A percentile compares a stretch with the other conserved stretches of the same genome.
phyloP scores from a whole-genome alignment of 495 filamentous ascomycete species.

The Cercophora sp. region DNA sequence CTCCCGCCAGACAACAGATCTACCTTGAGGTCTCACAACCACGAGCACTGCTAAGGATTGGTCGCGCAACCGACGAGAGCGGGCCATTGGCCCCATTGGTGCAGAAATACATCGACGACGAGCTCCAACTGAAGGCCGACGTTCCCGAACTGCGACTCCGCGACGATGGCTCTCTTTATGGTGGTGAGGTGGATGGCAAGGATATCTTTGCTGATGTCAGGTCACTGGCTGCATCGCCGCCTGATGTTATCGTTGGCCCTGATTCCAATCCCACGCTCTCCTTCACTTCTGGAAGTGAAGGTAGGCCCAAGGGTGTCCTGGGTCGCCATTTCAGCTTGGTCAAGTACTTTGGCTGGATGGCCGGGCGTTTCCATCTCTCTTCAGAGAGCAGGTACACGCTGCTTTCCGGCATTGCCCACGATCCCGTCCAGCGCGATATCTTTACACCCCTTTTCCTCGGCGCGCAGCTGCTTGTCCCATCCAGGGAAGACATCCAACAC shows the following conservation, averaged over 20 bases:
- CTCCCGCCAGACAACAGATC: constrained; percentile 80
- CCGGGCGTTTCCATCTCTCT: constrained; percentile 69
- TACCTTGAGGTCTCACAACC: constrained; percentile 88
- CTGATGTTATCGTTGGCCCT: constrained; percentile 80
- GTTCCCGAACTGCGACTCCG: constrained; percentile 72
- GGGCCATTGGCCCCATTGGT: constrained; percentile 68
- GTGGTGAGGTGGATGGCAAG: constrained; percentile 59
- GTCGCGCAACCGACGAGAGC: constrained; percentile 71
- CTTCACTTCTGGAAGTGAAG: constrained; percentile 87
- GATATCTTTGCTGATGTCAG: constrained; percentile 61
- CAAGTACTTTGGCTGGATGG: constrained; percentile 94
- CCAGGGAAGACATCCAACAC: constrained; percentile 80
- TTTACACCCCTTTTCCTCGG: constrained; percentile 91
- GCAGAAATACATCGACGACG: constrained; percentile 66
- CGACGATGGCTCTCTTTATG: constrained; percentile 69
- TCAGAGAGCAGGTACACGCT: constrained; percentile 78
- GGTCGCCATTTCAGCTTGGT: constrained; percentile 85
- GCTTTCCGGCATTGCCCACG: constrained; percentile 80
- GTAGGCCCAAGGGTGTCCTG: constrained; percentile 68
- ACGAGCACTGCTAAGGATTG: constrained; percentile 73
- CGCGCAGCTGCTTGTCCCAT: constrained; percentile 75
- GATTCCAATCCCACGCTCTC: constrained; percentile 79
- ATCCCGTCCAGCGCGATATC: constrained; percentile 89
- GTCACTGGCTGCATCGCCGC: constrained; percentile 50
- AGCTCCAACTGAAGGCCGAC: constrained; percentile 68